A percentile compares a stretch with the other conserved stretches of the same genome.
These are phyloP conservation scores for Uronychia setigera DNA, from an alignment of 73 alveolate species.

Conservation along the genomic window DNA sequence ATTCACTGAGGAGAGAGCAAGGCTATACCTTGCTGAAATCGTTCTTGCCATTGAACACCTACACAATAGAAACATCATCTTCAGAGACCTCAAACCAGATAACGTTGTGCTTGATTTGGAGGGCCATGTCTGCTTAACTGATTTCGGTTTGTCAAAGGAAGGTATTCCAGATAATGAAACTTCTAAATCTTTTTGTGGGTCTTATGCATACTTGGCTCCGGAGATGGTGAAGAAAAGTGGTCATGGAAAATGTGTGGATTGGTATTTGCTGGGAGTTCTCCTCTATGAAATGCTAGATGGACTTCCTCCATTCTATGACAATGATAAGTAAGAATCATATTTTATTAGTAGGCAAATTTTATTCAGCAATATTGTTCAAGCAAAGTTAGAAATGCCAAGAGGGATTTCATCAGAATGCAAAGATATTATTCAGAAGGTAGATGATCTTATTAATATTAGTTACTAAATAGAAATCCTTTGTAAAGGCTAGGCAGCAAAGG, in stretches of 20 bases:
- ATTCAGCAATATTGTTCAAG: conserved; percentile 15
- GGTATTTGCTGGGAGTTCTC: conserved; percentile 93
- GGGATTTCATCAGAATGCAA: neutral
- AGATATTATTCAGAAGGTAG: neutral
- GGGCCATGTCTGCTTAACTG: conserved; percentile 92
- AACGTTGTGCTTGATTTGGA: conserved; percentile 88
- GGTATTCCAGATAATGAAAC: conserved; percentile 72
- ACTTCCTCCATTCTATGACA: conserved; percentile 86
- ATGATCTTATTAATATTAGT: neutral
- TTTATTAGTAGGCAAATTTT: conserved; percentile 43
- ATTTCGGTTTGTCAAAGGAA: conserved; percentile 92
- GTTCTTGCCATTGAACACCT: conserved; percentile 86
- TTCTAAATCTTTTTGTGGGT: conserved; percentile 93
- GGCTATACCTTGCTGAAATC: conserved; percentile 78
- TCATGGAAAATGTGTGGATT: conserved; percentile 93
- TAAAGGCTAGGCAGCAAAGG: neutral
- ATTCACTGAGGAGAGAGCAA: conserved; percentile 78
- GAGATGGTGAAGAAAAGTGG: conserved; percentile 91
- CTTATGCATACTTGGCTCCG: conserved; percentile 94
- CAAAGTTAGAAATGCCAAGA: conserved; percentile 53
- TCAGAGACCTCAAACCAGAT: conserved; percentile 93
- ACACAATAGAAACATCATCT: conserved; percentile 87
- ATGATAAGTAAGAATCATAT: conserved; percentile 69
- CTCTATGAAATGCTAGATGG: conserved; percentile 92
- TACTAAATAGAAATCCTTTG: neutral